These are phyloP conservation scores for Ascobolus immersus DNA, from an alignment of 495 filamentous ascomycete genomes.

Conservation along the genomic window DNA sequence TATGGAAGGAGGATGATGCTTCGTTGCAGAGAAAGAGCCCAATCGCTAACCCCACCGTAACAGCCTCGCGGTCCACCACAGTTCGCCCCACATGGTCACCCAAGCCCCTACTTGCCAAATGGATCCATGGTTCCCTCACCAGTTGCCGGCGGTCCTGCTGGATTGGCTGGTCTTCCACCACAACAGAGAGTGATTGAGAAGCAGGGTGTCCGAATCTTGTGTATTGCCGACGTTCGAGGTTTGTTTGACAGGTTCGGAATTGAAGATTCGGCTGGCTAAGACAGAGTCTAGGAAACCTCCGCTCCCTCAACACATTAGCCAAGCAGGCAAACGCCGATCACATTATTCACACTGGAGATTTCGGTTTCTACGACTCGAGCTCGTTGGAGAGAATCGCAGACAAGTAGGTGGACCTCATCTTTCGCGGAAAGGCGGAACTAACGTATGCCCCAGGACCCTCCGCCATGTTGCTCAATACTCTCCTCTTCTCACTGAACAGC, in stretches of 20 bases:
- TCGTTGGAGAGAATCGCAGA: conserved; percentile 95
- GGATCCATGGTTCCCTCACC: too few relatives aligned
- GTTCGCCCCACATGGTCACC: too few relatives aligned
- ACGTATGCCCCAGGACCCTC: conserved; percentile 41
- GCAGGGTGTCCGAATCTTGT: conserved; percentile 63
- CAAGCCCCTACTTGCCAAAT: too few relatives aligned
- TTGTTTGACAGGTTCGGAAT: conserved; percentile 13
- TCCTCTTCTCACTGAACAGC: conserved; percentile 60
- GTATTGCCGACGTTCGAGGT: conserved; percentile 97
- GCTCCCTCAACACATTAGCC: conserved; percentile 86
- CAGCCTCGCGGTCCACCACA: too few relatives aligned
- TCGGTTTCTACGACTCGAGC: conserved; percentile 93
- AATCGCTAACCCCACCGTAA: too few relatives aligned
- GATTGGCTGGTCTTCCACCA: conserved; percentile 28
- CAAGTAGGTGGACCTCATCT: conserved; percentile 40
- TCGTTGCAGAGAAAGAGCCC: too few relatives aligned
- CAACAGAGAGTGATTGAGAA: conserved; percentile 62
- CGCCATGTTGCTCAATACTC: conserved; percentile 98
- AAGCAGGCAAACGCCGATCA: conserved; percentile 79
- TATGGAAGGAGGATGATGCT: too few relatives aligned
- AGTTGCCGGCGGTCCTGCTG: too few relatives aligned
- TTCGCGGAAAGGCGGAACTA: conserved; percentile 13
- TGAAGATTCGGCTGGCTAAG: not conserved
- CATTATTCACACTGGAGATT: conserved; percentile 96
- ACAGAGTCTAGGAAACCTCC: conserved; percentile 50